phyloP scores from a whole-genome alignment of 2,329 filamentous ascomycete species.

The Xylaria sp. region DNA sequence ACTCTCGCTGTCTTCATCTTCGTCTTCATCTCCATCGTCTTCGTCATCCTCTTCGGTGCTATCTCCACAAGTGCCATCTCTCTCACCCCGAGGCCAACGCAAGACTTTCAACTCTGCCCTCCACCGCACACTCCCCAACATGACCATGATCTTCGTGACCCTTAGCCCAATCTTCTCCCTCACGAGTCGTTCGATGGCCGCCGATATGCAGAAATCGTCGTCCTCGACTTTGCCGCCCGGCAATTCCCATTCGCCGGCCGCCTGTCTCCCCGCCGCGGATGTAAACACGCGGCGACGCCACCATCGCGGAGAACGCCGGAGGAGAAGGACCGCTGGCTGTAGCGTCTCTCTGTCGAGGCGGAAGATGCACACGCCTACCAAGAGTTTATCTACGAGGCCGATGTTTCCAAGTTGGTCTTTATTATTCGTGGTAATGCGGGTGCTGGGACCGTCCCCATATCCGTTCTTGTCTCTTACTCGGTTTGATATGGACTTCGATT shows the following conservation, averaged over 20 bases:
- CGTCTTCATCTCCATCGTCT: neutral
- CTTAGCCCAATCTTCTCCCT: constrained; percentile 43
- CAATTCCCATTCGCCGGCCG: constrained; percentile 42
- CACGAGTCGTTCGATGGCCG: constrained; percentile 45
- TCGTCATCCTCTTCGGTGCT: neutral
- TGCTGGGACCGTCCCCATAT: neutral
- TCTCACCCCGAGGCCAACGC: constrained; percentile 37
- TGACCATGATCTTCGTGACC: constrained; percentile 43
- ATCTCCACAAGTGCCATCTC: neutral
- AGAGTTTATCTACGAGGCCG: constrained; percentile 36
- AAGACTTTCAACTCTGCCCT: constrained; percentile 37
- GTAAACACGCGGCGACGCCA: constrained; percentile 19
- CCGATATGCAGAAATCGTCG: constrained; percentile 47
- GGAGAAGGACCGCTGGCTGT: constrained; percentile 45
- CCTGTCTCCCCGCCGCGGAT: neutral
- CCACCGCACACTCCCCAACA: constrained; percentile 41
- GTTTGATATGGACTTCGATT: neutral
- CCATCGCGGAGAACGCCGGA: constrained; percentile 37
- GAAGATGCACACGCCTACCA: constrained; percentile 47
- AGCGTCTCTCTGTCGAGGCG: constrained; percentile 43
- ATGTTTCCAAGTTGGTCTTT: neutral
- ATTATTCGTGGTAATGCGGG: neutral
- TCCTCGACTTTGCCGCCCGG: constrained; percentile 46
- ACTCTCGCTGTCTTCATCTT: neutral
- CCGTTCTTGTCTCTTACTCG: neutral